Evolutionary conservation across 1,284 basidiomycete species (phyloP).

Genomic region (Ustilago hordei): DNA sequence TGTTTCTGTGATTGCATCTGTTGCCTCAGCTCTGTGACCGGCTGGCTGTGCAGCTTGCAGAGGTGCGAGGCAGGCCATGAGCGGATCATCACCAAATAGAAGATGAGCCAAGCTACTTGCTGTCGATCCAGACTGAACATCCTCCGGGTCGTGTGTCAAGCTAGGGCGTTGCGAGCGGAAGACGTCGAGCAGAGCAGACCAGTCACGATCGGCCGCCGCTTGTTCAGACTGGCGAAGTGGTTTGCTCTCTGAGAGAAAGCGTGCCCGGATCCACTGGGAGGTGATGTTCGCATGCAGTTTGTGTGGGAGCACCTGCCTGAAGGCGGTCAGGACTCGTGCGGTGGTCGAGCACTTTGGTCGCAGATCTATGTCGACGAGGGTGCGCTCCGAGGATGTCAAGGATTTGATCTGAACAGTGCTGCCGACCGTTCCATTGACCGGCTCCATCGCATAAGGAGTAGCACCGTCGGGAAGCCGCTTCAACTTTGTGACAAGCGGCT

Average conservation of each 20-base stretch:
- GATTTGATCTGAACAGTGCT: slow-evolving; percentile 2
- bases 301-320: slow-evolving; percentile 12
- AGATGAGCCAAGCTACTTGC: slow-evolving; percentile 11
- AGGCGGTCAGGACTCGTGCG: slow-evolving; percentile 11
- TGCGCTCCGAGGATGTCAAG: not conserved
- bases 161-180: not conserved
- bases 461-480: not conserved
- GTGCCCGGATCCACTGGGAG: slow-evolving; percentile 21
- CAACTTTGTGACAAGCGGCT: slow-evolving; percentile 7
- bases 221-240: slow-evolving; percentile 1
- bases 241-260: slow-evolving; percentile 14
- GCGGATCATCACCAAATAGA: slow-evolving; percentile 21
- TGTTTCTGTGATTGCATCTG: not conserved
- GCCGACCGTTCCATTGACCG: slow-evolving; percentile 3
- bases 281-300: slow-evolving; percentile 18
- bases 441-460: not conserved
- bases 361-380: slow-evolving; percentile 15
- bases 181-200: slow-evolving; percentile 13
- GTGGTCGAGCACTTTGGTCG: slow-evolving; percentile 23
- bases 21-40: not conserved
- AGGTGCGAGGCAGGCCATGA: slow-evolving; percentile 17
- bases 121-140: not conserved
- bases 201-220: slow-evolving; percentile 22
- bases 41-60: slow-evolving; percentile 2
- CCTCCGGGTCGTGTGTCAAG: not conserved